A percentile compares a stretch with the other conserved stretches of the same genome.
Evolutionary conservation across 2,329 filamentous ascomycete genomes (phyloP).

Genomic region (Madurella mycetomatis): DNA sequence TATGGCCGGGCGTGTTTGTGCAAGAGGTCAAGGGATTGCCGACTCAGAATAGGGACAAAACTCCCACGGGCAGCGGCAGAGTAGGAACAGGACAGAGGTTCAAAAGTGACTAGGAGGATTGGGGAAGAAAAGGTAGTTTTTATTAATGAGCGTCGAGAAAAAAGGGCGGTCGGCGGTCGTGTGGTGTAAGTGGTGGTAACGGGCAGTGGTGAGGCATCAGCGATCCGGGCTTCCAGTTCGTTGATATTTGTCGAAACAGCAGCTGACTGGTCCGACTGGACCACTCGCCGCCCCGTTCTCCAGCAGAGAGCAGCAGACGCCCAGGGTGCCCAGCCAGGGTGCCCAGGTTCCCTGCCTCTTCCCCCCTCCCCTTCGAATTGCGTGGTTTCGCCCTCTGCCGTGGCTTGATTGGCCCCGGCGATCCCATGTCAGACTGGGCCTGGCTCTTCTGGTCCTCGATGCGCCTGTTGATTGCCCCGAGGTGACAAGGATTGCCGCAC

Average conservation of each 20-base stretch:
- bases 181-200: neutral
- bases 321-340: neutral
- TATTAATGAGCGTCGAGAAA: slow-evolving; percentile 28
- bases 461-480: slow-evolving; percentile 16
- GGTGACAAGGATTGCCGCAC: slow-evolving; percentile 6
- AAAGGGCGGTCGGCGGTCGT: slow-evolving; percentile 16
- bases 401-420: slow-evolving; percentile 25
- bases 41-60: slow-evolving; percentile 8
- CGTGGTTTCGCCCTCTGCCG: slow-evolving; percentile 21
- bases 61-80: slow-evolving; percentile 13
- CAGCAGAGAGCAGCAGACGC: slow-evolving; percentile 12
- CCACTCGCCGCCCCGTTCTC: slow-evolving; percentile 25
- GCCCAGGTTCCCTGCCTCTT: slow-evolving; percentile 5
- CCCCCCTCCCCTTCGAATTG: slow-evolving; percentile 19
- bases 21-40: neutral
- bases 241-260: slow-evolving; percentile 27
- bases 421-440: slow-evolving; percentile 24
- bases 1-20: slow-evolving; percentile 4
- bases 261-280: slow-evolving; percentile 8
- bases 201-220: slow-evolving; percentile 18
- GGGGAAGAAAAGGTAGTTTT: slow-evolving; percentile 10
- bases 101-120: slow-evolving; percentile 4
- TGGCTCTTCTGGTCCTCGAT: slow-evolving; percentile 5
- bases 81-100: slow-evolving; percentile 7
- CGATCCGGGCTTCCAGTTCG: slow-evolving; percentile 22